Conservation (phyloP, 768 basidiomycete genomes). For the Lactifluus subvellereus region DNA sequence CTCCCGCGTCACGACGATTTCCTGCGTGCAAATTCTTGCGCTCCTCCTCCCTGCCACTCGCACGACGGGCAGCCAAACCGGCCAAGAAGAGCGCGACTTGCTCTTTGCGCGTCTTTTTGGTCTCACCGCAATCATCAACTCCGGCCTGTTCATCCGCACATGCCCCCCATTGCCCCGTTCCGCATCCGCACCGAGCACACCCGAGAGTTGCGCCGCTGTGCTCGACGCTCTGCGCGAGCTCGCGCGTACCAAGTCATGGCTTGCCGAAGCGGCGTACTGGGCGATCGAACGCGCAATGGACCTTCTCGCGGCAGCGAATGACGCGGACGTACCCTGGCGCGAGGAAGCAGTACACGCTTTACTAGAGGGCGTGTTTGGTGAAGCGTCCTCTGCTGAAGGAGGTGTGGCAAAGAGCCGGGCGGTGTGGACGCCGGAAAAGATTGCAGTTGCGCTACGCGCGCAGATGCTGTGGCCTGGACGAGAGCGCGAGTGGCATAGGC, state of each 20-base stretch:
- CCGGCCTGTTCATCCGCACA: constrained; percentile 68
- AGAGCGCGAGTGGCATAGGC: constrained; percentile 52
- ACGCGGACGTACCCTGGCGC: constrained; percentile 65
- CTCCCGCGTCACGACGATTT: constrained; percentile 69
- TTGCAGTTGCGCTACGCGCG: constrained; percentile 71
- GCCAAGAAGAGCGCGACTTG: constrained; percentile 89
- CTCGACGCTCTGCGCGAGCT: constrained; percentile 57
- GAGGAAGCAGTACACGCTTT: constrained; percentile 50
- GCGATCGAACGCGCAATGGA: constrained; percentile 60
- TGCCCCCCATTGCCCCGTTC: constrained; percentile 50
- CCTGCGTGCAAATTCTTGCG: constrained; percentile 69
- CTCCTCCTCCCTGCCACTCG: constrained; percentile 70
- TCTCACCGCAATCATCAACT: constrained; percentile 76
- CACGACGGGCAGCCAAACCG: constrained; percentile 68
- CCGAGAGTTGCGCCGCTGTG: constrained; percentile 52
- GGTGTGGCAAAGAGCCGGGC: constrained; percentile 28
- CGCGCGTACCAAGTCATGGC: constrained; percentile 83
- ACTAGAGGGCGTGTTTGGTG: constrained; percentile 48
- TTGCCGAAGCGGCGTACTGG: constrained; percentile 91
- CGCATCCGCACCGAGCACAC: constrained; percentile 49
- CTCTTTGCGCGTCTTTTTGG: constrained; percentile 93
- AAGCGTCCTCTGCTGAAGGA: constrained; percentile 22
- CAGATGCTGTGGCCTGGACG: constrained; percentile 54
- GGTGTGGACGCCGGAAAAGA: constrained; percentile 83
- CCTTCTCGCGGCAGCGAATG: constrained; percentile 37